Conservation (phyloP, 352 stramenopile species). For the Phytophthora aleatoria region DNA sequence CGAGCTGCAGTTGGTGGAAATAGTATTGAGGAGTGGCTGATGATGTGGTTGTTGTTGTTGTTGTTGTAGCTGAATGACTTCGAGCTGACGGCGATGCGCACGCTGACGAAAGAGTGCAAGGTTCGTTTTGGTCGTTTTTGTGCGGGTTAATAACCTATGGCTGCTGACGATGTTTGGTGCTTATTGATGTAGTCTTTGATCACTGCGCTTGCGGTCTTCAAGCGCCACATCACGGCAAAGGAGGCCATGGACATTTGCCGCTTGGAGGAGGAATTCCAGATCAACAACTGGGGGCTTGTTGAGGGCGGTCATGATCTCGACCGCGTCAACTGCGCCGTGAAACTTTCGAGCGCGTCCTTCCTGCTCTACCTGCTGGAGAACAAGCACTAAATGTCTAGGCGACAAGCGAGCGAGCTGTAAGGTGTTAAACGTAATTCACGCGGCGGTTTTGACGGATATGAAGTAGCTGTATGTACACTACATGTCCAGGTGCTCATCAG, state of each 20-base stretch:
- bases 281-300: conserved; percentile 86
- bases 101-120: conserved; percentile 89
- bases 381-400: conserved; percentile 39
- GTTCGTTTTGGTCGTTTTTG: conserved; percentile 26
- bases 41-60: conserved; percentile 3
- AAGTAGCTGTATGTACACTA: background rate
- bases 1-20: background rate
- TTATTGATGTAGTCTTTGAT: conserved; percentile 67
- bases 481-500: conserved; percentile 1
- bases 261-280: conserved; percentile 90
- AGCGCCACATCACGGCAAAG: conserved; percentile 85
- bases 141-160: background rate
- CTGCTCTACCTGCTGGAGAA: conserved; percentile 87
- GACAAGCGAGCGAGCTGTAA: background rate
- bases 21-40: background rate
- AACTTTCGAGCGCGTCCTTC: conserved; percentile 84
- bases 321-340: conserved; percentile 84
- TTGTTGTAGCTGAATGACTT: conserved; percentile 63
- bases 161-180: conserved; percentile 5
- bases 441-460: conserved; percentile 3
- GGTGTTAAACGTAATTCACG: conserved; percentile 8
- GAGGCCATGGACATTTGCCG: conserved; percentile 86
- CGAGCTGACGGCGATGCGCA: conserved; percentile 75
- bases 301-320: conserved; percentile 90
- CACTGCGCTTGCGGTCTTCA: conserved; percentile 78